These are phyloP conservation scores for Mycena crocata DNA, from an alignment of 768 basidiomycete genomes.

Conservation along the genomic window DNA sequence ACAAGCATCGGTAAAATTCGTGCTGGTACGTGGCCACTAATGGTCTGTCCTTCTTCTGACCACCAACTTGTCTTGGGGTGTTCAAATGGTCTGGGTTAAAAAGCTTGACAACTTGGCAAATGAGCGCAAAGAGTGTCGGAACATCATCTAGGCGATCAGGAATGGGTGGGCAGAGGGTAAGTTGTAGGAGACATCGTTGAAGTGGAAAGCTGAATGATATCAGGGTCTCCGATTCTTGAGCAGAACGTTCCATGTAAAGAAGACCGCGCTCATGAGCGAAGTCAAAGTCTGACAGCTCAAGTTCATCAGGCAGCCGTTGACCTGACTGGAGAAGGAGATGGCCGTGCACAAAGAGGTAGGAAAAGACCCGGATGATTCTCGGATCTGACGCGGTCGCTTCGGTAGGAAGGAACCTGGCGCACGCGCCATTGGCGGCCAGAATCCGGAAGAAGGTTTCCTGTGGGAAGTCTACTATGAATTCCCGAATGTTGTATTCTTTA, in stretches of 20 bases:
- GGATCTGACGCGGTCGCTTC: neutral
- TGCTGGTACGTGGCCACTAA: neutral
- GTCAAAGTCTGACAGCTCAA: neutral
- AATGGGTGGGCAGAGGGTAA: neutral
- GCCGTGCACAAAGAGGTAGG: neutral
- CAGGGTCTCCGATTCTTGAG: neutral
- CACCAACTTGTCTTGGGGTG: neutral
- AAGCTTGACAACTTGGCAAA: neutral
- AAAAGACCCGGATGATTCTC: neutral
- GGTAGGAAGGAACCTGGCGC: neutral
- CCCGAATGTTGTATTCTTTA: neutral
- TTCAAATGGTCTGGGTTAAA: neutral
- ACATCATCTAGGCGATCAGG: neutral
- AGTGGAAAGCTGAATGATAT: neutral
- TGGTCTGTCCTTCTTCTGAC: neutral
- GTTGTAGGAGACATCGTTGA: neutral
- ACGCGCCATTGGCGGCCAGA: neutral
- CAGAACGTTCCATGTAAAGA: neutral
- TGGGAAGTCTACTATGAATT: neutral
- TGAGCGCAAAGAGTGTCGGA: neutral
- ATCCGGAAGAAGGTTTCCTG: neutral
- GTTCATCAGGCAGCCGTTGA: neutral
- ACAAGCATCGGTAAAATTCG: slow-evolving; percentile 1
- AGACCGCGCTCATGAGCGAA: neutral
- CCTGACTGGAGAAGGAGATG: neutral